Evolutionary conservation across 306 rosid species (phyloP).

Genomic region (Lupinus albus): DNA sequence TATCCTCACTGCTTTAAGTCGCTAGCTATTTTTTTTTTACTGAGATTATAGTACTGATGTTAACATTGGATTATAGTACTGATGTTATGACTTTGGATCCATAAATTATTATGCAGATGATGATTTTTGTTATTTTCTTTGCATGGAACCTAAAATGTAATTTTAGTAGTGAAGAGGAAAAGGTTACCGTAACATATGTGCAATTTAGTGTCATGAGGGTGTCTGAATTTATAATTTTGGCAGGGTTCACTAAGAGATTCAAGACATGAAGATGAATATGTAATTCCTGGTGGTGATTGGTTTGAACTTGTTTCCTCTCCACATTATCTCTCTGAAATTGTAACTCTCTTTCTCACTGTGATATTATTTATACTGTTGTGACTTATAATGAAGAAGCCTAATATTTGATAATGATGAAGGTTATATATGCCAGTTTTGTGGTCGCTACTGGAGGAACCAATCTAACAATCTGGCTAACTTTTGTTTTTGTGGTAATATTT

Average conservation of each 20-base stretch:
- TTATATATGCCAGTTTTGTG: constrained; percentile 74
- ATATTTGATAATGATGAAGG: constrained; percentile 53
- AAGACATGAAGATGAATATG: constrained; percentile 61
- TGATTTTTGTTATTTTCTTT: background rate
- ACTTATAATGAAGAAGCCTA: constrained; percentile 23
- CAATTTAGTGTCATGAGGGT: too few relatives aligned
- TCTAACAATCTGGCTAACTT: constrained; percentile 75
- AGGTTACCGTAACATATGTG: too few relatives aligned
- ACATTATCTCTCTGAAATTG: constrained; percentile 90
- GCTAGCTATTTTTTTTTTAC: constrained; percentile 18
- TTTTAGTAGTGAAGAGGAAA: too few relatives aligned
- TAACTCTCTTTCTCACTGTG: constrained; percentile 46
- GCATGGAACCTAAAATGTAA: background rate
- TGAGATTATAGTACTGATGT: constrained; percentile 7
- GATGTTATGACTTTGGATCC: background rate
- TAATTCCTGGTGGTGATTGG: constrained; percentile 88
- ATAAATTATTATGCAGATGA: background rate
- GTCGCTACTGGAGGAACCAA: constrained; percentile 81
- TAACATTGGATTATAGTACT: constrained; percentile 13
- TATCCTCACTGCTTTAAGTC: constrained; percentile 17
- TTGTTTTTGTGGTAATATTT: constrained; percentile 77
- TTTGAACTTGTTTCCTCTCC: constrained; percentile 81
- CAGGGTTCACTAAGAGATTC: constrained; percentile 80
- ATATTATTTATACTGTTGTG: background rate
- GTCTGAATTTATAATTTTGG: constrained; percentile 39